These are phyloP conservation scores for Pisolithus marmoratus DNA, from an alignment of 768 basidiomycete genomes.

Conservation along the genomic window DNA sequence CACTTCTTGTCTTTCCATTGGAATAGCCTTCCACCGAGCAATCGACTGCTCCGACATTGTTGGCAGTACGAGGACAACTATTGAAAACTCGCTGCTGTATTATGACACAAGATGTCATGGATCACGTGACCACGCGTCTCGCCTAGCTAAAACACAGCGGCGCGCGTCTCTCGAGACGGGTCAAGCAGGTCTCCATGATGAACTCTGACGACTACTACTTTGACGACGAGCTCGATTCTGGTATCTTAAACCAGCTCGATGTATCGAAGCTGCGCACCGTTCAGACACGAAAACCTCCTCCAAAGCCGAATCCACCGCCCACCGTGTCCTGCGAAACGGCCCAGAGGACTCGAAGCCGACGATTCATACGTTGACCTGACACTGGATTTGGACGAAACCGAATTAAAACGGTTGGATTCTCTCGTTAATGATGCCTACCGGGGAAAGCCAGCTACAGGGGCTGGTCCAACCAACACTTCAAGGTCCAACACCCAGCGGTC, in stretches of 20 bases:
- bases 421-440: constrained; percentile 46
- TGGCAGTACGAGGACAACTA: not conserved
- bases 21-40: constrained; percentile 70
- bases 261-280: constrained; percentile 61
- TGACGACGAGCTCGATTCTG: constrained; percentile 59
- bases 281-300: constrained; percentile 10
- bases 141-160: not conserved
- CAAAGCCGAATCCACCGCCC: constrained; percentile 7
- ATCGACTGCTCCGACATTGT: constrained; percentile 60
- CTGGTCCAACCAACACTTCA: constrained; percentile 29
- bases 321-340: constrained; percentile 8
- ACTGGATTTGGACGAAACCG: constrained; percentile 52
- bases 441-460: constrained; percentile 33
- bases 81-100: too few species aligned
- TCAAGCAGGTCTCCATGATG: constrained; percentile 50
- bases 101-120: not conserved
- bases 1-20: constrained; percentile 35
- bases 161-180: not conserved
- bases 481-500: constrained; percentile 26
- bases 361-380: constrained; percentile 48
- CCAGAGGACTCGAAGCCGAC: constrained; percentile 25
- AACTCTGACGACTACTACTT: constrained; percentile 77
- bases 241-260: constrained; percentile 56
- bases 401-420: constrained; percentile 48
- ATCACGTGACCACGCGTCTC: constrained; percentile 14